Conservation (phyloP, 768 basidiomycete genomes). For the Phylloporus sp. region DNA sequence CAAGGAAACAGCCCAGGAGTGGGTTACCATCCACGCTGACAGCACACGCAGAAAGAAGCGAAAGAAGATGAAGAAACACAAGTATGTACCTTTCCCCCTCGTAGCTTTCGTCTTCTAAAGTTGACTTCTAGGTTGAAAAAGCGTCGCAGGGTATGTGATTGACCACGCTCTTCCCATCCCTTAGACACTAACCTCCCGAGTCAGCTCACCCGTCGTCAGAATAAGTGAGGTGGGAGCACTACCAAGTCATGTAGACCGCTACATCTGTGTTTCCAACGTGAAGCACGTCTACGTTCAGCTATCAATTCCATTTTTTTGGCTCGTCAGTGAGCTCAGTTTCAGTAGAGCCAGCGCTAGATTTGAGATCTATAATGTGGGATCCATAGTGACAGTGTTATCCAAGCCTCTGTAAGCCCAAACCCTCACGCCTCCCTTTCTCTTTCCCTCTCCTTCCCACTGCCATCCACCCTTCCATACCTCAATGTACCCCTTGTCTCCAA, state of each 20-base stretch:
- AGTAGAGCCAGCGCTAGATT: no score
- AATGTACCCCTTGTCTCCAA: constrained; percentile 54
- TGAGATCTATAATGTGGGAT: no score
- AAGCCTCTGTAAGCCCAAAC: constrained; percentile 48
- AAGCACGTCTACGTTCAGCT: background rate
- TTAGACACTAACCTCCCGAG: constrained; percentile 15
- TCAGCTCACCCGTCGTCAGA: constrained; percentile 44
- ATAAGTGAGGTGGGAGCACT: constrained; percentile 18
- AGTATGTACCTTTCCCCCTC: constrained; percentile 47
- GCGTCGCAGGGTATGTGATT: constrained; percentile 69
- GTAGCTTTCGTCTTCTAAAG: constrained; percentile 9
- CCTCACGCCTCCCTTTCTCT: constrained; percentile 61
- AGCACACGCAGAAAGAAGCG: constrained; percentile 79
- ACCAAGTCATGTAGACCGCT: background rate
- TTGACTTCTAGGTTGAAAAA: constrained; percentile 66
- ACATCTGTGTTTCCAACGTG: background rate
- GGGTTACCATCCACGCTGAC: constrained; percentile 66
- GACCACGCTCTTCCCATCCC: background rate
- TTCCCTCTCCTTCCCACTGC: constrained; percentile 65
- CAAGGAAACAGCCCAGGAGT: constrained; percentile 52
- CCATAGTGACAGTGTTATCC: background rate
- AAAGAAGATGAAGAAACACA: constrained; percentile 98
- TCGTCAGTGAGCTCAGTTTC: no score
- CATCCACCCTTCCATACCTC: constrained; percentile 63
- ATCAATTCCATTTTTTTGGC: background rate